Evolutionary conservation across 306 rosid species (phyloP).

Genomic region (peach (Prunus persica)): DNA sequence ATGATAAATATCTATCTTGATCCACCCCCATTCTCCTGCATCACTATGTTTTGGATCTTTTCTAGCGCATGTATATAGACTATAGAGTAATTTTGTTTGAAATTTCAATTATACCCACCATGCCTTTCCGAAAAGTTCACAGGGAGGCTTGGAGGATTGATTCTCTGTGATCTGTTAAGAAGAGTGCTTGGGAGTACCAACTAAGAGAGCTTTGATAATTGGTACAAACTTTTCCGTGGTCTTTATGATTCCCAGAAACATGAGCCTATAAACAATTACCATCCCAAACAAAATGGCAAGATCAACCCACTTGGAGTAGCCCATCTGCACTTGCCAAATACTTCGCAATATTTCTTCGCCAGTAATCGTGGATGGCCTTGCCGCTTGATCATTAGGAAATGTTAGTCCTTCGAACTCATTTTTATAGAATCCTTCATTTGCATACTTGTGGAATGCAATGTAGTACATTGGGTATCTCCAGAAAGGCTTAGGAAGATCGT

Average conservation of each 20-base stretch:
- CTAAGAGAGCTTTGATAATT: conserved; percentile 6
- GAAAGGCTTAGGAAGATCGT: conserved; percentile 57
- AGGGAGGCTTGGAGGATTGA: background rate
- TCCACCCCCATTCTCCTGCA: too few species aligned
- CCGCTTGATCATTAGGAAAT: conserved; percentile 36
- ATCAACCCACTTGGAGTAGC: conserved; percentile 66
- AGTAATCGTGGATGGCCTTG: conserved; percentile 12
- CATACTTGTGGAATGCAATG: conserved; percentile 60
- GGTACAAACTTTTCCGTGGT: conserved; percentile 42
- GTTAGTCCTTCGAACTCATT: conserved; percentile 55
- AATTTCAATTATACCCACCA: too few species aligned
- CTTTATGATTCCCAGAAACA: conserved; percentile 48
- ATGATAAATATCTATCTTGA: too few species aligned
- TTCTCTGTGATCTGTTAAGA: background rate
- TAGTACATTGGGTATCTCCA: conserved; percentile 63
- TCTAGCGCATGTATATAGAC: too few species aligned
- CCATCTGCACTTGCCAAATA: conserved; percentile 50
- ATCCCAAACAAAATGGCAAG: conserved; percentile 52
- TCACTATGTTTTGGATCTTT: too few species aligned
- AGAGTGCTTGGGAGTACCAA: conserved; percentile 4
- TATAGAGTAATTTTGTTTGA: too few species aligned
- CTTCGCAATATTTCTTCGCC: conserved; percentile 44
- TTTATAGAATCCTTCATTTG: conserved; percentile 61
- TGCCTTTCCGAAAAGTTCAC: background rate
- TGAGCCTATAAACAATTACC: conserved; percentile 42